Evolutionary conservation across 1,284 basidiomycete species (phyloP).

Genomic region (Cryptococcus sp.): DNA sequence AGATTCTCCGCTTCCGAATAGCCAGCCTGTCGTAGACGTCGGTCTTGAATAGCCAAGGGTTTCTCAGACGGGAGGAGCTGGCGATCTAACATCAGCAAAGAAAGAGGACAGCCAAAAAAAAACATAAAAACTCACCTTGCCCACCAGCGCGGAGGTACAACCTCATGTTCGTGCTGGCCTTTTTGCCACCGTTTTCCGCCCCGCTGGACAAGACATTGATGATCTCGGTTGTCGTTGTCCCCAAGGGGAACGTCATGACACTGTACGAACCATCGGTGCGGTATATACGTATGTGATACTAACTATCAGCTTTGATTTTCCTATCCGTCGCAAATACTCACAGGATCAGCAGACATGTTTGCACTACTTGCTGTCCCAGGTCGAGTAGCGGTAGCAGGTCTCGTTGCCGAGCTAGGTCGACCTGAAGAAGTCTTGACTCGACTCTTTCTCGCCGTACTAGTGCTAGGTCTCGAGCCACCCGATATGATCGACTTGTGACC

Average conservation of each 20-base stretch:
- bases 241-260: slow-evolving; percentile 60
- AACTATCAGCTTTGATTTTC: slow-evolving; percentile 7
- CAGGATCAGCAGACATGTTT: slow-evolving; percentile 10
- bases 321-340: slow-evolving; percentile 9
- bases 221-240: slow-evolving; percentile 66
- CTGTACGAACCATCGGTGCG: slow-evolving; percentile 68
- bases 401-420: slow-evolving; percentile 18
- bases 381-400: slow-evolving; percentile 22
- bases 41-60: slow-evolving; percentile 77
- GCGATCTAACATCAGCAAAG: slow-evolving; percentile 57
- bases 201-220: slow-evolving; percentile 53
- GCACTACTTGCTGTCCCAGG: slow-evolving; percentile 27
- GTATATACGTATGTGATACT: slow-evolving; percentile 65
- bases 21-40: slow-evolving; percentile 83
- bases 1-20: slow-evolving; percentile 78
- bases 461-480: slow-evolving; percentile 11
- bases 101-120: neutral
- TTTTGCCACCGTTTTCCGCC: slow-evolving; percentile 48
- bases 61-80: slow-evolving; percentile 72
- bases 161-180: slow-evolving; percentile 57
- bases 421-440: slow-evolving; percentile 13
- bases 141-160: slow-evolving; percentile 78
- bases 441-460: slow-evolving; percentile 14
- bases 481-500: slow-evolving; percentile 24
- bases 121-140: slow-evolving; percentile 55